These are phyloP conservation scores for Rutstroemia sp. DNA, from an alignment of 2,329 filamentous ascomycete species.

Conservation along the genomic window DNA sequence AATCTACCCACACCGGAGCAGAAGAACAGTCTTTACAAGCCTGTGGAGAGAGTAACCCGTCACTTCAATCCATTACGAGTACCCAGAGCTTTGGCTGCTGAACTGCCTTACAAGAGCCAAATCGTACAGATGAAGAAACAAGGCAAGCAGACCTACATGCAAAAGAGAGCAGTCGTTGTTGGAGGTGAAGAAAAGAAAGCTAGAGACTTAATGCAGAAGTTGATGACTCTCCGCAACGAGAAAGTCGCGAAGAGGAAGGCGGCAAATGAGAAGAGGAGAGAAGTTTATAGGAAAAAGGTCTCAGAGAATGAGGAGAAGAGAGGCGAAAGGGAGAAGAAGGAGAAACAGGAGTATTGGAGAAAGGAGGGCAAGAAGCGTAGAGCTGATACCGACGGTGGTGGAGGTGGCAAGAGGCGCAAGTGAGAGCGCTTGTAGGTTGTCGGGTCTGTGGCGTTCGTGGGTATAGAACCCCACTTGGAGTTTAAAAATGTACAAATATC, in stretches of 20 bases:
- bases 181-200: constrained; percentile 84
- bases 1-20: constrained; percentile 68
- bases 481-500: neutral
- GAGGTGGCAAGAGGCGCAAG: constrained; percentile 30
- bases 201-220: constrained; percentile 83
- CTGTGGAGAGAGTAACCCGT: constrained; percentile 56
- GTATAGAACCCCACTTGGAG: neutral
- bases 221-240: constrained; percentile 84
- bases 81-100: constrained; percentile 71
- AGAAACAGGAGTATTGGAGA: constrained; percentile 88
- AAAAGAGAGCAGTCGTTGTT: constrained; percentile 88
- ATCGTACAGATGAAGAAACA: constrained; percentile 76
- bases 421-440: neutral
- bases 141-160: constrained; percentile 77
- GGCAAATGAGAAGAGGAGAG: constrained; percentile 83
- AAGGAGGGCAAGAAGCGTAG: constrained; percentile 79
- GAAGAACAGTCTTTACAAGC: constrained; percentile 79
- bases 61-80: constrained; percentile 71
- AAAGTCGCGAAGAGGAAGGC: constrained; percentile 74
- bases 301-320: constrained; percentile 79
- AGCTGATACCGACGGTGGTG: constrained; percentile 44
- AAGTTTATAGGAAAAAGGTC: constrained; percentile 75
- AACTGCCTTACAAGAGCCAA: constrained; percentile 88
- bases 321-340: constrained; percentile 76
- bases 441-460: neutral